These are phyloP conservation scores for Neonectria magnoliae DNA, from an alignment of 2,329 filamentous ascomycete genomes.

Conservation along the genomic window DNA sequence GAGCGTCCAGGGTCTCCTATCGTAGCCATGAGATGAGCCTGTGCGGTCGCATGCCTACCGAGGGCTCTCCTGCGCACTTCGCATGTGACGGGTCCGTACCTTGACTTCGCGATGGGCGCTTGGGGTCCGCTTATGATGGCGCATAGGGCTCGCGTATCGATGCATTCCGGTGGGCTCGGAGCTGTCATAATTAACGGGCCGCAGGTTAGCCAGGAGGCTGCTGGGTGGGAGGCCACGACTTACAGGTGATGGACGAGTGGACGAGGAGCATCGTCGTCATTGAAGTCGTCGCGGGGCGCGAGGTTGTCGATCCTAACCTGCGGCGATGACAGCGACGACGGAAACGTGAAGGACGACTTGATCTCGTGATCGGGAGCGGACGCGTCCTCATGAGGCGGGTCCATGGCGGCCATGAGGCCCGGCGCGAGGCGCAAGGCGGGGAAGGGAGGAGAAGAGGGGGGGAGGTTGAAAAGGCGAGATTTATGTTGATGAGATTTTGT, in stretches of 20 bases:
- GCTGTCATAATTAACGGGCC: constrained; percentile 42
- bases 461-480: background rate
- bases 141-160: constrained; percentile 62
- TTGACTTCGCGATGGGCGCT: constrained; percentile 68
- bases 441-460: background rate
- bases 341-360: constrained; percentile 37
- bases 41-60: background rate
- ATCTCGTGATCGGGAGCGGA: constrained; percentile 30
- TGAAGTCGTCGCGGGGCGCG: constrained; percentile 20
- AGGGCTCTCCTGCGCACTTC: background rate
- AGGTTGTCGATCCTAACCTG: constrained; percentile 46
- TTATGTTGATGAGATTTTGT: constrained; percentile 3
- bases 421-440: constrained; percentile 1
- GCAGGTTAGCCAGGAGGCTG: constrained; percentile 17
- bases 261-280: constrained; percentile 42
- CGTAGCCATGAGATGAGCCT: constrained; percentile 30
- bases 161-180: constrained; percentile 54
- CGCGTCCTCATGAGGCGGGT: constrained; percentile 31
- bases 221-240: constrained; percentile 40
- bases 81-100: constrained; percentile 47
- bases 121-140: constrained; percentile 67
- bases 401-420: constrained; percentile 32
- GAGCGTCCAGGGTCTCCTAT: constrained; percentile 91
- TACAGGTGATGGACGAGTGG: constrained; percentile 54
- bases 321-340: constrained; percentile 35